These are phyloP conservation scores for Silene latifolia DNA, from an alignment of 148 eudicot genomes.

Conservation along the genomic window DNA sequence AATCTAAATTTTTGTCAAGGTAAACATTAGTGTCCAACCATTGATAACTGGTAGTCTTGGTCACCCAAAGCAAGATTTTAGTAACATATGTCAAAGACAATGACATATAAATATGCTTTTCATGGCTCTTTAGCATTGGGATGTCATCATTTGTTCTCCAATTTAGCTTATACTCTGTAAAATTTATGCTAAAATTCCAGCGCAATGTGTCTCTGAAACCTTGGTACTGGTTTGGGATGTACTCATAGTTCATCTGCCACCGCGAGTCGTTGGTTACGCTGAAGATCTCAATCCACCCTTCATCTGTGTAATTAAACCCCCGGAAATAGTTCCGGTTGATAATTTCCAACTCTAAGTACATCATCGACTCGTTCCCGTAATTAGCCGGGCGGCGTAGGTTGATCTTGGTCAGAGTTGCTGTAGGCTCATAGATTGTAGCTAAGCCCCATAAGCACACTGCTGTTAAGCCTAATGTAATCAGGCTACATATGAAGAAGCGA, in stretches of 20 bases:
- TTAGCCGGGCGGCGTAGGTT: not conserved
- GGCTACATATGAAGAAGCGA: not conserved
- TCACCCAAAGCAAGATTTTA: conserved; percentile 9
- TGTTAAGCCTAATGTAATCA: not conserved
- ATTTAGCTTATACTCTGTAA: not conserved
- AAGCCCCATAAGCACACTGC: not conserved
- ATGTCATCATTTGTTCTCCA: not conserved
- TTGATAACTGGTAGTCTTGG: not conserved
- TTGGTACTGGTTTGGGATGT: not conserved
- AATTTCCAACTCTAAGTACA: not conserved
- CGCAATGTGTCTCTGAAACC: not conserved
- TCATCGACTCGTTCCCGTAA: not conserved
- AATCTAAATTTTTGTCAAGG: not conserved
- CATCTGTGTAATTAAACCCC: not conserved
- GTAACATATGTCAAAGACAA: not conserved
- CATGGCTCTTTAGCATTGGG: not conserved
- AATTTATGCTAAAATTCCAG: not conserved
- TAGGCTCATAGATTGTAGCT: not conserved
- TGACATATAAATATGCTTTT: not conserved
- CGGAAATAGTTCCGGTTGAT: not conserved
- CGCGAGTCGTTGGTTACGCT: not conserved
- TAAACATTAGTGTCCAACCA: not conserved
- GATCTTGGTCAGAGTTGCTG: not conserved
- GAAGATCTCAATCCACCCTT: not conserved
- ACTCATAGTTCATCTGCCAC: not conserved